Base-by-base conservation (phyloP, 2,329 filamentous ascomycete species). In the Exophiala phaeomuriformis region DNA sequence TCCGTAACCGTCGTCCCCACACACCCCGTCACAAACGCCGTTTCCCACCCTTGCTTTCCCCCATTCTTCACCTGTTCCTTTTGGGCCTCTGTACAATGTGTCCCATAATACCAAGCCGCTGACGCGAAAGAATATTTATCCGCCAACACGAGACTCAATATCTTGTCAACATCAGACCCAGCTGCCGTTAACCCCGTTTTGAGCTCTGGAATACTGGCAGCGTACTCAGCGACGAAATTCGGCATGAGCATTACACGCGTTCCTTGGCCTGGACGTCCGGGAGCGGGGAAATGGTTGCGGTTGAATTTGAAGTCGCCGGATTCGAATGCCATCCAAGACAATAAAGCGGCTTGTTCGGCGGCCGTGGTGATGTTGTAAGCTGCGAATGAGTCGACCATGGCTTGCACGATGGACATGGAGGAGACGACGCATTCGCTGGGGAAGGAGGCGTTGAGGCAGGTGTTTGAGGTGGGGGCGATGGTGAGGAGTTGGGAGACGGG, bases 311-410 rank as follows among this genome's bases (percentile, higher is more conserved):
- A 87, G 58, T 83, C 76, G 27, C 53, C 81, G 1, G 80, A 82
- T 72, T 94, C 89, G 65, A 83, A 83, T 7, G 84, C 80, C 72
- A 88, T 85, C 64, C 89, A 74, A 8, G 83, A 75, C 41, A 93
- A 65, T 10, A 90, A 68, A 27, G 83, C 86, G 4, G 87, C 87
- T 65, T 86, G 82, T 62, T 85, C 80, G 27, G 75, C 77, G 27
- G 71, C 69, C 33, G 68, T 67, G 45, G 70, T 75, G 61, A 90
- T 72, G 2, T 67, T 60, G 73, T 88, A 85, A 7, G 74, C 69
- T 12, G 64, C 52, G 67, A 90, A 83, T 35, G 80, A 77, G 4
- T 70, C 60, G 63, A 72, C 71, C 56, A 91, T 75, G 59, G 71
- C 74, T 36, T 52, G 35, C 0, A 54, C 51, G 31, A 59, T 51